A percentile compares a stretch with the other conserved stretches of the same genome.
Conservation (phyloP, 1,284 basidiomycete genomes). For the Meripilus lineatus region DNA sequence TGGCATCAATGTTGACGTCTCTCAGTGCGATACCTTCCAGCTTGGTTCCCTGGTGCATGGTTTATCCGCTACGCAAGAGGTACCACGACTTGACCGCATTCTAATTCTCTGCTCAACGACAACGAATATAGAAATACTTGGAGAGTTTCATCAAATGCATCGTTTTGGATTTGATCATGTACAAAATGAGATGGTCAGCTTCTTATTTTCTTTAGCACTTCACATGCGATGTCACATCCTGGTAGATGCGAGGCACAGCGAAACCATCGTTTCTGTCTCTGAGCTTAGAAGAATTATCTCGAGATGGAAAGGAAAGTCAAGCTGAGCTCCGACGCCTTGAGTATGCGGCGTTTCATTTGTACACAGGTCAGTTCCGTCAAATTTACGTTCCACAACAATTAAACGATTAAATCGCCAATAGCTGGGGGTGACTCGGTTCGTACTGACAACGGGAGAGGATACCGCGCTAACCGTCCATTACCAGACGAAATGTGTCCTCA, state of each 20-base stretch:
- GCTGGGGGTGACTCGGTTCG: background rate
- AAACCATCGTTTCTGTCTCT: constrained; percentile 14
- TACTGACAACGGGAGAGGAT: no score
- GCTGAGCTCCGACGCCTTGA: constrained; percentile 9
- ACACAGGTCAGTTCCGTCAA: background rate
- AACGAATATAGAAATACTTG: no score
- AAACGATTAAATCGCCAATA: no score
- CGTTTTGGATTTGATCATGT: constrained; percentile 18
- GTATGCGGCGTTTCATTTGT: background rate
- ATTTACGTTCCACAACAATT: background rate
- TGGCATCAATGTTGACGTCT: no score
- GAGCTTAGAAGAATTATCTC: constrained; percentile 17
- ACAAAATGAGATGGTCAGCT: constrained; percentile 16
- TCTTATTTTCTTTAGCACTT: no score
- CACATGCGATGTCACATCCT: no score
- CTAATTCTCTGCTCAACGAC: no score
- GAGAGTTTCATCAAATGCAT: constrained; percentile 10
- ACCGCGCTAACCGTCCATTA: no score
- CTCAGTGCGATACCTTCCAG: constrained; percentile 22
- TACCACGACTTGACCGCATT: no score
- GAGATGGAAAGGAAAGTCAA: constrained; percentile 12
- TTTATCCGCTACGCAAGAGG: constrained; percentile 17
- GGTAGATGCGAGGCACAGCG: constrained; percentile 14
- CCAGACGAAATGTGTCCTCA: constrained; percentile 38
- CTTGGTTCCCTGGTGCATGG: constrained; percentile 24